Conservation (phyloP, 306 rosid genomes). For the Citrullus mucosospermus region DNA sequence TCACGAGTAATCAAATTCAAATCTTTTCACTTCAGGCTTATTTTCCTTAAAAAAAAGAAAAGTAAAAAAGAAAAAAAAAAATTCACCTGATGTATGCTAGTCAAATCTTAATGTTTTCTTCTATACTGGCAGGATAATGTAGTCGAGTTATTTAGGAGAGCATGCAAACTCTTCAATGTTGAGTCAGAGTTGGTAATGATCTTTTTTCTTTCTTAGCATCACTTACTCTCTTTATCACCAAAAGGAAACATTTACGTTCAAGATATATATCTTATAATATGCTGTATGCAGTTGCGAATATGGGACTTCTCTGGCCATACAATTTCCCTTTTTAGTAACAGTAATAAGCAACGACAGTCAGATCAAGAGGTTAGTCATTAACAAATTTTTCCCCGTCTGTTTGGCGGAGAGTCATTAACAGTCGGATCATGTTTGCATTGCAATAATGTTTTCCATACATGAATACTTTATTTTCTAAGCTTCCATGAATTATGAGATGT, state of each 20-base stretch:
- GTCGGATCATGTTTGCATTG: neutral
- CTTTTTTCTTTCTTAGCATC: conserved; percentile 7
- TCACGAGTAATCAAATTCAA: neutral
- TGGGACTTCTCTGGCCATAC: conserved; percentile 93
- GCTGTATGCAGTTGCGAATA: conserved; percentile 56
- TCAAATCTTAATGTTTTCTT: conserved; percentile 9
- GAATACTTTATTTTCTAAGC: neutral
- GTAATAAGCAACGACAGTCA: conserved; percentile 46
- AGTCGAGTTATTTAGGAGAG: conserved; percentile 66
- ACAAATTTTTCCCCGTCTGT: neutral
- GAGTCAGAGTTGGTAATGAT: conserved; percentile 77
- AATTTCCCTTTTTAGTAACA: conserved; percentile 32
- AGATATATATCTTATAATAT: conserved; percentile 12
- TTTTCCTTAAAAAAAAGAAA: neutral
- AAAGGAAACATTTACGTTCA: conserved; percentile 11
- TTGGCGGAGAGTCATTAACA: neutral
- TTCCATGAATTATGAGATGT: neutral
- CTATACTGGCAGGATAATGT: conserved; percentile 61
- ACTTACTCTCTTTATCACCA: neutral
- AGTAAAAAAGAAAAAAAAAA: too few species aligned
- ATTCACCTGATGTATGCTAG: neutral
- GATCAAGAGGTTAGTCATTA: conserved; percentile 61
- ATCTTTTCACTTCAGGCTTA: neutral
- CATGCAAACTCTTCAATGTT: conserved; percentile 76
- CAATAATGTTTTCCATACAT: neutral